phyloP scores from a whole-genome alignment of 192 early-diverging fungal species.

The Thoreauomyces humboldtii region DNA sequence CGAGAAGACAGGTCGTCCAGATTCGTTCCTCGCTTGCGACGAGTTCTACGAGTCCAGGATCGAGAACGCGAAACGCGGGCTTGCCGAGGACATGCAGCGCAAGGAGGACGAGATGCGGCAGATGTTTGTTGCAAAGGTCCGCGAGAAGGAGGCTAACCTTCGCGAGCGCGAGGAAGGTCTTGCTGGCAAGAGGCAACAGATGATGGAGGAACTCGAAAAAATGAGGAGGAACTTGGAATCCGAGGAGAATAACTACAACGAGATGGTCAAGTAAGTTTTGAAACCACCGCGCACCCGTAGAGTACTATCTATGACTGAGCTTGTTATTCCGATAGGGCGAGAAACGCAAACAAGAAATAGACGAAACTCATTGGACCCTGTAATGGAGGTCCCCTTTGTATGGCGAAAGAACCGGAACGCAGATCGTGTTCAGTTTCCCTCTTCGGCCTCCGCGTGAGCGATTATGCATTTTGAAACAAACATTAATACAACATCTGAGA shows the following conservation, averaged over 20 bases:
- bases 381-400: too few relatives aligned
- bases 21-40: slow-evolving; percentile 77
- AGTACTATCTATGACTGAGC: too few relatives aligned
- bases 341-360: background rate
- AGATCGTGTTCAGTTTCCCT: too few relatives aligned
- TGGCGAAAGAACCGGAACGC: too few relatives aligned
- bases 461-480: too few relatives aligned
- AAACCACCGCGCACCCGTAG: background rate
- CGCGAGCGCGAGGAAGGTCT: slow-evolving; percentile 52
- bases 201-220: slow-evolving; percentile 54
- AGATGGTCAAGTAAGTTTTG: slow-evolving; percentile 24
- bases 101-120: slow-evolving; percentile 73
- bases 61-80: slow-evolving; percentile 56
- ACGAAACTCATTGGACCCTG: too few relatives aligned
- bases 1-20: slow-evolving; percentile 62
- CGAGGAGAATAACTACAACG: slow-evolving; percentile 36
- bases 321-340: background rate
- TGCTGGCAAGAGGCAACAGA: slow-evolving; percentile 42
- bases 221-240: slow-evolving; percentile 37
- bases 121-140: slow-evolving; percentile 57
- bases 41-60: slow-evolving; percentile 74
- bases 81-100: slow-evolving; percentile 69
- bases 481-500: too few relatives aligned
- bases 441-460: too few relatives aligned
- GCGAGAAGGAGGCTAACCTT: slow-evolving; percentile 59